Evolutionary conservation across 345 rosid genomes (phyloP).

Genomic region (Eucalyptus erythrocorys): DNA sequence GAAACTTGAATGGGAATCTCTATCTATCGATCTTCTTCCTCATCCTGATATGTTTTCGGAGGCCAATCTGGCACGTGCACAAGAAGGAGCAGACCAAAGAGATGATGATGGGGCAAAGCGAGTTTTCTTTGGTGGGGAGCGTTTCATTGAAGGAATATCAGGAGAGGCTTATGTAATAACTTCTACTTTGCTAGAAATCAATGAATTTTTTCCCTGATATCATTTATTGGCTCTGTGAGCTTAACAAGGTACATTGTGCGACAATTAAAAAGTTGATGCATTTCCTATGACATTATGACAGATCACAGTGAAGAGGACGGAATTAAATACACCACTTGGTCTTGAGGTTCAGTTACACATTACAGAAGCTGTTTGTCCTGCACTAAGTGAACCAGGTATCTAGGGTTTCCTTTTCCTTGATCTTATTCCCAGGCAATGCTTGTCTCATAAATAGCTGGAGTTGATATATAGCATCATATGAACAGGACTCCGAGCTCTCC

Average conservation of each 20-base stretch:
- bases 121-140: slow-evolving; percentile 98
- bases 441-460: not conserved
- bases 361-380: slow-evolving; percentile 96
- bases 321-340: slow-evolving; percentile 80
- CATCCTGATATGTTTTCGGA: slow-evolving; percentile 99
- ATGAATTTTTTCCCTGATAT: not conserved
- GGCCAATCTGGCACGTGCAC: slow-evolving; percentile 62
- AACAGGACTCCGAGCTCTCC: slow-evolving; percentile 93
- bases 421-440: not conserved
- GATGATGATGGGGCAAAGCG: slow-evolving; percentile 99
- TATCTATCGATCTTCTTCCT: slow-evolving; percentile 96
- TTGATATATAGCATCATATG: not conserved
- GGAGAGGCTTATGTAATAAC: slow-evolving; percentile 87
- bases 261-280: not conserved
- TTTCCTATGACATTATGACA: slow-evolving; percentile 15
- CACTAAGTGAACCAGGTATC: slow-evolving; percentile 96
- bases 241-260: not conserved
- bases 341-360: slow-evolving; percentile 97
- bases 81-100: slow-evolving; percentile 53
- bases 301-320: slow-evolving; percentile 97
- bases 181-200: not conserved
- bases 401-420: not conserved
- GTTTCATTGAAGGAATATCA: slow-evolving; percentile 91
- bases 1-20: slow-evolving; percentile 98
- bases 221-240: not conserved